Evolutionary conservation across 768 basidiomycete species (phyloP).

Genomic region (Boletus rex-veris): DNA sequence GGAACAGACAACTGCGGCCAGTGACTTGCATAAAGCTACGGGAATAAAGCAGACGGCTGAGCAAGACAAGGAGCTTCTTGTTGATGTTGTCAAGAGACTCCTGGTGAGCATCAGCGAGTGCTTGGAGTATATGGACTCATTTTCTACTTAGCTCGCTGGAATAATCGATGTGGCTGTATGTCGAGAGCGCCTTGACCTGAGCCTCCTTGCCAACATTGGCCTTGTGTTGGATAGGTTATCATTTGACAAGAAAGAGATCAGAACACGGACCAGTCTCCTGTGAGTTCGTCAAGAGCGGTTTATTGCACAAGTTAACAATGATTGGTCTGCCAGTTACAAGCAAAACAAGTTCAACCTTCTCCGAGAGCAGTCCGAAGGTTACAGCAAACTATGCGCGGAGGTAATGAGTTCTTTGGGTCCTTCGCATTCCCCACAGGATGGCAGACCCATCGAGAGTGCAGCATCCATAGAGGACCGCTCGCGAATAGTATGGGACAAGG

Average conservation of each 20-base stretch:
- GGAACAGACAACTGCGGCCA: conserved; percentile 22
- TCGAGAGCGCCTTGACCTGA: conserved; percentile 70
- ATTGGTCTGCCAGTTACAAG: conserved; percentile 64
- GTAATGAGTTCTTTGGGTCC: conserved; percentile 74
- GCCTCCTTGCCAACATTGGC: conserved; percentile 58
- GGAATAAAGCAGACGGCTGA: conserved; percentile 53
- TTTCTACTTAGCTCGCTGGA: conserved; percentile 45
- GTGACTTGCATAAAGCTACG: conserved; percentile 32
- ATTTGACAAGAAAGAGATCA: conserved; percentile 77
- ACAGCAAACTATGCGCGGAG: conserved; percentile 87
- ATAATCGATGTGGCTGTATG: conserved; percentile 60
- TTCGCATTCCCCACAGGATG: conserved; percentile 66
- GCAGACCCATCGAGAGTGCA: conserved; percentile 57
- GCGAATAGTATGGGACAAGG: conserved; percentile 72
- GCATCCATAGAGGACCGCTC: conserved; percentile 60
- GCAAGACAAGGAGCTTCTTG: conserved; percentile 59
- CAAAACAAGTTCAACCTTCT: conserved; percentile 98
- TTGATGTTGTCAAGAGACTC: conserved; percentile 55
- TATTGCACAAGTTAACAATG: neutral
- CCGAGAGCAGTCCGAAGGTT: conserved; percentile 96
- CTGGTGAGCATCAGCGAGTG: conserved; percentile 39
- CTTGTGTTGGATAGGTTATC: conserved; percentile 64
- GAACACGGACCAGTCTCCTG: conserved; percentile 79
- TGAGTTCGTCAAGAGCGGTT: conserved; percentile 37
- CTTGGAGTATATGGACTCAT: neutral